Conservation (phyloP, 1,284 basidiomycete genomes). For the Erythrobasidium hasegawianum region DNA sequence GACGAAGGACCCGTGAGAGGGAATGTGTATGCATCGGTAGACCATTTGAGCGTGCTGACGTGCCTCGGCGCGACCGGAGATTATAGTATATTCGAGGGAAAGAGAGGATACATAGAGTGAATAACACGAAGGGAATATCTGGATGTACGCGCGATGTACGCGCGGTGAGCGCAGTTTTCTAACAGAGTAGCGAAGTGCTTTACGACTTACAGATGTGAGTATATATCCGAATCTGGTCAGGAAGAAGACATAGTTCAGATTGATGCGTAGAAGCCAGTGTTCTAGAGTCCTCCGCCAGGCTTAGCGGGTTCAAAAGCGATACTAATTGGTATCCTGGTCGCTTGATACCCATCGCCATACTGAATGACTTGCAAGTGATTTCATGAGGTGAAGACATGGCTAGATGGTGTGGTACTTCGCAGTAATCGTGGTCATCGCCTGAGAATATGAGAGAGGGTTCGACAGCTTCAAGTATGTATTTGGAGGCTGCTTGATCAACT, state of each 20-base stretch:
- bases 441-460: constrained; percentile 67
- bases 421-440: constrained; percentile 85
- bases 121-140: constrained; percentile 52
- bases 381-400: constrained; percentile 51
- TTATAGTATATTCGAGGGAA: constrained; percentile 33
- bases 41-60: constrained; percentile 37
- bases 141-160: no score
- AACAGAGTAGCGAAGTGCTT: no score
- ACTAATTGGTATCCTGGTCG: constrained; percentile 80
- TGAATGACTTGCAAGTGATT: constrained; percentile 78
- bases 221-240: constrained; percentile 64
- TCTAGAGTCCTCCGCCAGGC: constrained; percentile 50
- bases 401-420: constrained; percentile 62
- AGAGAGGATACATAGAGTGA: constrained; percentile 45
- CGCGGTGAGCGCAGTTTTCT: constrained; percentile 48
- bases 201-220: constrained; percentile 51
- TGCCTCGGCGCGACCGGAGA: constrained; percentile 6
- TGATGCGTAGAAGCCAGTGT: constrained; percentile 47
- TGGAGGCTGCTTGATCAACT: constrained; percentile 65
- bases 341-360: constrained; percentile 70
- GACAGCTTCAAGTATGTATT: constrained; percentile 64
- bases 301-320: constrained; percentile 55
- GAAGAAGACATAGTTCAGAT: constrained; percentile 61
- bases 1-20: constrained; percentile 19
- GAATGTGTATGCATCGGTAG: constrained; percentile 28